Percentiles rank a stretch among this genome's conserved stretches.
Evolutionary conservation across 768 basidiomycete species (phyloP).

Genomic region (Macrocybe gigantea): DNA sequence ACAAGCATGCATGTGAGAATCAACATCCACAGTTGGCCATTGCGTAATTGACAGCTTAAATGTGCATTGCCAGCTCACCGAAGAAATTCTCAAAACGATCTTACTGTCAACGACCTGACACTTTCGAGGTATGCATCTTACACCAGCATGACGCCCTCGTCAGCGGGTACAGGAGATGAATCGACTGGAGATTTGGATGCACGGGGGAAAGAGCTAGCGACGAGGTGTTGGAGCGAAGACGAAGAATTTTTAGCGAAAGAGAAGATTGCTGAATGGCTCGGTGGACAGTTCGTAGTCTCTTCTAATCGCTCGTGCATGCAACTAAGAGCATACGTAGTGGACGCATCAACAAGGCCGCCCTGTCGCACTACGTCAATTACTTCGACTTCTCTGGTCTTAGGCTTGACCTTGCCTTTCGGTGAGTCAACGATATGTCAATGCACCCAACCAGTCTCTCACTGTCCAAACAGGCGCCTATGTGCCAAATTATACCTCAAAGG

Average conservation of each 20-base stretch:
- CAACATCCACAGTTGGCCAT: constrained; percentile 7
- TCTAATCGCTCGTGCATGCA: background rate
- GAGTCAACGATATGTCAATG: constrained; percentile 8
- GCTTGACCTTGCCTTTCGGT: constrained; percentile 90
- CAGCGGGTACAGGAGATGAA: constrained; percentile 16
- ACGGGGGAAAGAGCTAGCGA: constrained; percentile 67
- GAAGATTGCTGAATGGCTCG: constrained; percentile 96
- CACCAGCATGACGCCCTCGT: constrained; percentile 2
- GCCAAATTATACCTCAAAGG: constrained; percentile 90
- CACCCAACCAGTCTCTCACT: background rate
- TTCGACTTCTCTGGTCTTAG: constrained; percentile 84
- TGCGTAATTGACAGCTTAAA: background rate
- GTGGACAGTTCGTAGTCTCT: constrained; percentile 69
- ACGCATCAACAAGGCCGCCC: constrained; percentile 64
- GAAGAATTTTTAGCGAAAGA: constrained; percentile 78
- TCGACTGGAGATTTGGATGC: constrained; percentile 53
- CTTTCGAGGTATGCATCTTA: constrained; percentile 41
- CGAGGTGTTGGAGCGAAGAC: constrained; percentile 82
- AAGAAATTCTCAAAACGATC: constrained; percentile 47
- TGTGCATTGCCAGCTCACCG: constrained; percentile 17
- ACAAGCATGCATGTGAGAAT: constrained; percentile 41
- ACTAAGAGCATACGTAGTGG: constrained; percentile 40
- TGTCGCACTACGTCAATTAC: constrained; percentile 78
- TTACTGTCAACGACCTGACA: constrained; percentile 44
- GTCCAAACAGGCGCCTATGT: constrained; percentile 63